Evolutionary conservation across 1,284 basidiomycete species (phyloP).

Genomic region (Tranzscheliella williamsii): DNA sequence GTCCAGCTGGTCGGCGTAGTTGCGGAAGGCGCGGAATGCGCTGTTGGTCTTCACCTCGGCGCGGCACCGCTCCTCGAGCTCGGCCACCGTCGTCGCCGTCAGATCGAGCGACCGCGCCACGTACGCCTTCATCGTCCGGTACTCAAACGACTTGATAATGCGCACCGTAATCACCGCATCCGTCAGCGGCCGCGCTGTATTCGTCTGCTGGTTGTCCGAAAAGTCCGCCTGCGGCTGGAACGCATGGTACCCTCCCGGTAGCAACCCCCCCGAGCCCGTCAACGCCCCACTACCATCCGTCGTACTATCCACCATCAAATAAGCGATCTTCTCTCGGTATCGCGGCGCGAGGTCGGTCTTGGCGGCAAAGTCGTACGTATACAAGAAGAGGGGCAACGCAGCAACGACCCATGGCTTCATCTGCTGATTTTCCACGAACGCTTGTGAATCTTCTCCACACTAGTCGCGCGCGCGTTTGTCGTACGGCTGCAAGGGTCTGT

Average conservation of each 20-base stretch:
- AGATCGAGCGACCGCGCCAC: constrained; percentile 82
- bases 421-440: no score
- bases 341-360: no score
- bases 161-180: constrained; percentile 83
- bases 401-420: no score
- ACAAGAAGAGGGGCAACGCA: no score
- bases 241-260: constrained; percentile 37
- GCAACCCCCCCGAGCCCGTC: constrained; percentile 1
- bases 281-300: no score
- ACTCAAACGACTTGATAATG: constrained; percentile 93
- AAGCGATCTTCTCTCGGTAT: no score
- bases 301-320: no score
- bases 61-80: constrained; percentile 74
- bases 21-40: constrained; percentile 48
- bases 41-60: constrained; percentile 58
- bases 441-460: no score
- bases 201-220: constrained; percentile 69
- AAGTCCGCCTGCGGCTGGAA: constrained; percentile 48
- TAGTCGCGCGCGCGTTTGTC: no score
- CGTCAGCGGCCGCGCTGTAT: constrained; percentile 70
- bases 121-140: constrained; percentile 83
- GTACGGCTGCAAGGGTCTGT: no score
- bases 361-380: no score
- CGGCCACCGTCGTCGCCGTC: constrained; percentile 73
- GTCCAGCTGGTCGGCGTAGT: constrained; percentile 64